Conservation (phyloP, 2,329 filamentous ascomycete species). For the Chaetomiaceae sp. region DNA sequence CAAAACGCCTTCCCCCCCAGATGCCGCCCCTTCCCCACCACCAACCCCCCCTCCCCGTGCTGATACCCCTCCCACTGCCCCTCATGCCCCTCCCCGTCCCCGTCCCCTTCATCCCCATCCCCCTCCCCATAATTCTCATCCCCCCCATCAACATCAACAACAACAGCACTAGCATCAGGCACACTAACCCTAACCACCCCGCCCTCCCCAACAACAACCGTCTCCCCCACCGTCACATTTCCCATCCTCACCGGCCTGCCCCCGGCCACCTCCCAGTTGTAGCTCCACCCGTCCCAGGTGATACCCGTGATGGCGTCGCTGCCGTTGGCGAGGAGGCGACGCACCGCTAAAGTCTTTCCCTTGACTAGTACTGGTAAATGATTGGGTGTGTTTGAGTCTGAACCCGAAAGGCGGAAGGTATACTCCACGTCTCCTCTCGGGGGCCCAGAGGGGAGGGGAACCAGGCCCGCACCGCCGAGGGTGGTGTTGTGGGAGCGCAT, state of each 20-base stretch:
- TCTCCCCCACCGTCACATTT: slow-evolving; percentile 48
- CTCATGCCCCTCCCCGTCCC: neutral
- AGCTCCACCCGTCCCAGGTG: slow-evolving; percentile 57
- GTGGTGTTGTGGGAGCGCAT: slow-evolving; percentile 57
- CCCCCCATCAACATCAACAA: slow-evolving; percentile 14
- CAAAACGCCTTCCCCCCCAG: no score
- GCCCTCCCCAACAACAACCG: slow-evolving; percentile 27
- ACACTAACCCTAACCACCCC: slow-evolving; percentile 31
- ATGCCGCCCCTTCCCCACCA: no score
- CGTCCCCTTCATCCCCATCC: neutral
- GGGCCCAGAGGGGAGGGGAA: slow-evolving; percentile 22
- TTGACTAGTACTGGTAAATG: no score
- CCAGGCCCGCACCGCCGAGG: slow-evolving; percentile 34
- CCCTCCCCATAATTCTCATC: neutral
- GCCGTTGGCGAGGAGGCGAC: slow-evolving; percentile 54
- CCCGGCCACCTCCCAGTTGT: slow-evolving; percentile 53
- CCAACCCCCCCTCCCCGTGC: neutral
- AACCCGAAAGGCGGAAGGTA: slow-evolving; percentile 19
- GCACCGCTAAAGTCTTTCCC: slow-evolving; percentile 15
- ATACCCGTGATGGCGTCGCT: slow-evolving; percentile 59
- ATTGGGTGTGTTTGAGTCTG: no score
- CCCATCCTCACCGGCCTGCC: slow-evolving; percentile 48
- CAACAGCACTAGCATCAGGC: slow-evolving; percentile 38
- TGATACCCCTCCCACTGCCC: no score
- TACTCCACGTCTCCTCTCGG: slow-evolving; percentile 17